These are phyloP conservation scores for Xylaria digitata DNA, from an alignment of 2,329 filamentous ascomycete species.

Conservation along the genomic window DNA sequence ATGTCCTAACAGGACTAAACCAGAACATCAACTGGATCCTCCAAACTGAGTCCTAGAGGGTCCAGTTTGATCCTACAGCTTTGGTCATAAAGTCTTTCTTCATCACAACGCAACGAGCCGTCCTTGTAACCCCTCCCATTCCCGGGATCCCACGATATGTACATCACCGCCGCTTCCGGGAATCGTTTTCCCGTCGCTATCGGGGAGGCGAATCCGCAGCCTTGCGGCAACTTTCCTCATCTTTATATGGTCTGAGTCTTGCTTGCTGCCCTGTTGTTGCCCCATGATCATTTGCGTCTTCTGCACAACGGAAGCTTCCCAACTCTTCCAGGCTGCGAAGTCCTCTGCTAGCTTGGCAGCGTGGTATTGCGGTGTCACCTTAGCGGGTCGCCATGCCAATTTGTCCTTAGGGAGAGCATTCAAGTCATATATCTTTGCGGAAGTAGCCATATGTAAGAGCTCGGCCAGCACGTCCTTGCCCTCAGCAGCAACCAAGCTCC, in stretches of 20 bases:
- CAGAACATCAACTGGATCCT: neutral
- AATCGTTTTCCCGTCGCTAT: conserved; percentile 58
- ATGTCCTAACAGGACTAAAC: conserved; percentile 11
- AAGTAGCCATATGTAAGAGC: conserved; percentile 70
- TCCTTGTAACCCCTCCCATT: conserved; percentile 67
- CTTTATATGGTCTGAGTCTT: conserved; percentile 46
- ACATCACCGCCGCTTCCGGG: conserved; percentile 55
- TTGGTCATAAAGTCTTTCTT: conserved; percentile 19
- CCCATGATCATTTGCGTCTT: conserved; percentile 58
- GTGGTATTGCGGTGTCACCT: conserved; percentile 72
- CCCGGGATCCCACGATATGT: conserved; percentile 63
- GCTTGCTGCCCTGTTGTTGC: conserved; percentile 38
- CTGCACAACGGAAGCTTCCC: conserved; percentile 66
- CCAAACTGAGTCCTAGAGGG: conserved; percentile 9
- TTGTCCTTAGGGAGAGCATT: conserved; percentile 66
- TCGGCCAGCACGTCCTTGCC: conserved; percentile 72
- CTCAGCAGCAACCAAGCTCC: conserved; percentile 68
- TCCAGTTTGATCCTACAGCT: conserved; percentile 12
- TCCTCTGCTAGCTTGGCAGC: conserved; percentile 74
- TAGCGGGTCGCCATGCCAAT: conserved; percentile 74
- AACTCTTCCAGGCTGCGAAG: conserved; percentile 70
- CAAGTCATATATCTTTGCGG: conserved; percentile 70
- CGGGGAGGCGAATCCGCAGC: conserved; percentile 63
- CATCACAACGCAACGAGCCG: conserved; percentile 45
- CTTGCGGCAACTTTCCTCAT: conserved; percentile 57